Evolutionary conservation across 345 rosid genomes (phyloP), one percentile per base, ranked within the genome.

Genomic region (Populus simonii): DNA sequence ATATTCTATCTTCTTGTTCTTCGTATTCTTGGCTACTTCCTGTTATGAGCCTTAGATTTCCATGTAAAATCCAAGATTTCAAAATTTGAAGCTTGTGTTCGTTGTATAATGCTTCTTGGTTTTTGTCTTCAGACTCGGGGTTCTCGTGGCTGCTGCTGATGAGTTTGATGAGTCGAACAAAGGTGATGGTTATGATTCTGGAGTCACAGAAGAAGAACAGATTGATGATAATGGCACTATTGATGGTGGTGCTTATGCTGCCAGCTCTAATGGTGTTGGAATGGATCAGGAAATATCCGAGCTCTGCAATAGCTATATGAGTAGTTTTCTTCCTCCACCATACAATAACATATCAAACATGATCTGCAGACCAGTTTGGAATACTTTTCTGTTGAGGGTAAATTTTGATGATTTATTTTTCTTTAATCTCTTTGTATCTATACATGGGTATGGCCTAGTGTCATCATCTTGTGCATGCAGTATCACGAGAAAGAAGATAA

Each of bases 311-410:
- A 84, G 77, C 18, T 89, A 90, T 67, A 67, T 88, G 72, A 82
- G 85, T 12, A 80, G 63, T 35, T 85, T 93, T 62, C 96, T 93
- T 74, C 90, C 96, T 70, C 98, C 96, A 9, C 98, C 99, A 1
- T 93, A 92, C 72, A 85, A 83, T 63, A 93, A 90, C 71, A 74
- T 89, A 72, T 87, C 98, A 29, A 88, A 87, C 65, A 80, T 90
- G 82, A 73, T 83, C 1, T 93, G 99, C 78, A 68, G 87, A 59
- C 93, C 93, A 23, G 74, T 93, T 71, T 93, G 99, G 99, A 90
- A 95, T 85, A 87, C 87, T 70, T 91, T 89, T 70, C 76, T 91
- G 76, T 85, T 95, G 81, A 83, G 97, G 88, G 99, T 95, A 89
- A 89, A 83, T 74, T 73, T 61, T 49, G 9, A 31, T 13, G n/a